Conservation (phyloP, 352 stramenopile species). For the Pythium vanterpoolii region DNA sequence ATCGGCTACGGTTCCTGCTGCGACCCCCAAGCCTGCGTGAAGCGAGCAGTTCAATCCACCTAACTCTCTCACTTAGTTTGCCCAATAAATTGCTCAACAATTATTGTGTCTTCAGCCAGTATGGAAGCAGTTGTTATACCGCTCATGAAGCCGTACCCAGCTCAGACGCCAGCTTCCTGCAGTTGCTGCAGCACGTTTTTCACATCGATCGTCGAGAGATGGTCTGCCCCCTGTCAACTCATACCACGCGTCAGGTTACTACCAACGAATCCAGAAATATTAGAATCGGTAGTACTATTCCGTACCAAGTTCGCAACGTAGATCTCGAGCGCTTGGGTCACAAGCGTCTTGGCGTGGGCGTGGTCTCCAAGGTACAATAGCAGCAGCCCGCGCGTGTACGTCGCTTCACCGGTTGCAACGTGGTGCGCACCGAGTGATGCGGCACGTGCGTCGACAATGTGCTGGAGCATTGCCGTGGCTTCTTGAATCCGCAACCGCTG, state of each 20-base stretch:
- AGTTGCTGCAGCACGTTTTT: constrained; percentile 51
- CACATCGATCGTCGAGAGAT: constrained; percentile 57
- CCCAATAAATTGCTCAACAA: too few species aligned
- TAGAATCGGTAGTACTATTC: not conserved
- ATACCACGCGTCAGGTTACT: not conserved
- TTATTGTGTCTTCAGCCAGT: too few species aligned
- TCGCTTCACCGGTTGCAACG: constrained; percentile 53
- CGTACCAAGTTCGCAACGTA: constrained; percentile 54
- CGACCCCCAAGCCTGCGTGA: too few species aligned
- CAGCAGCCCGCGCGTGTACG: constrained; percentile 60
- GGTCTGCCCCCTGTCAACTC: constrained; percentile 40
- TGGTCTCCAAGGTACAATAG: constrained; percentile 52
- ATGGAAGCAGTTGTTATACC: too few species aligned
- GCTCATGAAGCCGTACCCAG: too few species aligned
- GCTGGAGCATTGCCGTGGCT: constrained; percentile 52
- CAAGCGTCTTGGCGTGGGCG: constrained; percentile 42
- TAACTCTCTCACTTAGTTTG: too few species aligned
- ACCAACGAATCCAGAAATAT: not conserved
- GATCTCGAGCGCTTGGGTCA: constrained; percentile 49
- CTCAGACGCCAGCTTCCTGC: constrained; percentile 39
- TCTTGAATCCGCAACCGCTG: constrained; percentile 58
- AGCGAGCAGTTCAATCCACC: too few species aligned
- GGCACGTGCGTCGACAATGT: constrained; percentile 39
- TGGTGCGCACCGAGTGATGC: constrained; percentile 42
- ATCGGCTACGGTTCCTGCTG: not conserved